phyloP scores from a whole-genome alignment of 2,329 filamentous ascomycete genomes.

The Magnaporthiopsis rhizophila region DNA sequence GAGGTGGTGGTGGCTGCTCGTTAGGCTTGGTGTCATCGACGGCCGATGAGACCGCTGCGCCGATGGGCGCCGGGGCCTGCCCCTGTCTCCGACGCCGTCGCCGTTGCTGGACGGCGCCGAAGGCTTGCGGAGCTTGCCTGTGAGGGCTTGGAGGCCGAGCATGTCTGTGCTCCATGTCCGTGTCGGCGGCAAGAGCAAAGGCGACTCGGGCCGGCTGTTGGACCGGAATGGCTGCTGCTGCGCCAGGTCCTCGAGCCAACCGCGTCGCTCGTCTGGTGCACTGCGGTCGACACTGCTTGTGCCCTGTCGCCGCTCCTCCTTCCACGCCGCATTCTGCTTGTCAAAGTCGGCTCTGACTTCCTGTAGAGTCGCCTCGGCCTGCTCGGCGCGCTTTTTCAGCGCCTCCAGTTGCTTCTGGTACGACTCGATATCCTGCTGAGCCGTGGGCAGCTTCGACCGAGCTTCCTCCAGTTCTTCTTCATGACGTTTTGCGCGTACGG shows the following conservation, averaged over 20 bases:
- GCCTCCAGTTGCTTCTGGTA: slow-evolving; percentile 52
- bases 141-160: slow-evolving; percentile 34
- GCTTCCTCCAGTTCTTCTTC: slow-evolving; percentile 78
- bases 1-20: slow-evolving; percentile 1
- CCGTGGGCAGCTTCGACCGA: slow-evolving; percentile 52
- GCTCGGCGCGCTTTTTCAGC: slow-evolving; percentile 56
- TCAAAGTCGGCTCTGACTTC: slow-evolving; percentile 45
- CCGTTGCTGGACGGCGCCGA: slow-evolving; percentile 43
- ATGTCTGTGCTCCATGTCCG: slow-evolving; percentile 49
- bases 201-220: slow-evolving; percentile 46
- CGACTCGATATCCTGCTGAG: slow-evolving; percentile 55
- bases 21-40: slow-evolving; percentile 30
- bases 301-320: slow-evolving; percentile 18
- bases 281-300: slow-evolving; percentile 7
- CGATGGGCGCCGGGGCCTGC: slow-evolving; percentile 38
- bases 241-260: slow-evolving; percentile 45
- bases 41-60: slow-evolving; percentile 37
- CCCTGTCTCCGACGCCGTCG: slow-evolving; percentile 30
- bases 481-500: slow-evolving; percentile 53
- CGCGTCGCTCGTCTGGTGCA: slow-evolving; percentile 32
- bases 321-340: slow-evolving; percentile 33
- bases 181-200: slow-evolving; percentile 37
- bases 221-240: slow-evolving; percentile 21
- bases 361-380: slow-evolving; percentile 56
- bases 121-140: slow-evolving; percentile 35